Base-by-base conservation (phyloP, 2,329 filamentous ascomycete species). In the Pezicula neosporulosa region DNA sequence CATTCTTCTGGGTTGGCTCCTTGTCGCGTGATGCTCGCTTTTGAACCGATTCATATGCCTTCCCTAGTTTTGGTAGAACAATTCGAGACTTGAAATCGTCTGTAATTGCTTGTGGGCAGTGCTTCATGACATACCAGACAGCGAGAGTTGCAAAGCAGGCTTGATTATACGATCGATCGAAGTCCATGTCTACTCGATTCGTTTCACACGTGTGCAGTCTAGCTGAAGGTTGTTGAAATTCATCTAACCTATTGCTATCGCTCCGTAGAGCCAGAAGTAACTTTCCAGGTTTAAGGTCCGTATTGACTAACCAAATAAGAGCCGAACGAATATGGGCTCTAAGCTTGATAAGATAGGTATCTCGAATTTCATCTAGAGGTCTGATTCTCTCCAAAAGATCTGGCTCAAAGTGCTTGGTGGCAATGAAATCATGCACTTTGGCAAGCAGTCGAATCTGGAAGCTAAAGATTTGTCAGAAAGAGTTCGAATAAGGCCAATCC, bases 81-180 rank as follows among this genome's bases (percentile, higher is more conserved):
- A 54, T 43, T 9, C 16, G 13, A 3, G 48, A 44, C 28, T 45
- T 54, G 41, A 56, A 52, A 15, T 47, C 38, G 2, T 51, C 27
- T 18, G 49, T 37, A 5, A 51, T 48, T 27, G 49, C 51, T 43
- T 49, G 7, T 13, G 48, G 47, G 39, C 55, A 59, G 43, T 59
- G 47, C n/a, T 52, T 53, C 48, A 55, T 52, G 16, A 51, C 49
- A 48, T 54, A 59, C 56, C 55, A 59, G 6, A 59, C 50, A 12
- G 56, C 55, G 13, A 59, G 47, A 4, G 51, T 52, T 16, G 49
- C 51, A 50, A 52, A 59, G 48, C 56, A 59, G n/a, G 55, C 56
- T 28, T 57, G 52, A n/a, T 56, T 53, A 39, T 58, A 54, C 8
- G 53, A 54, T 13, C 50, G 49, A 33, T 58, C 56, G n/a, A 49